These are phyloP conservation scores for Jasminum sambac DNA, from an alignment of 257 asterid species.

Conservation along the genomic window DNA sequence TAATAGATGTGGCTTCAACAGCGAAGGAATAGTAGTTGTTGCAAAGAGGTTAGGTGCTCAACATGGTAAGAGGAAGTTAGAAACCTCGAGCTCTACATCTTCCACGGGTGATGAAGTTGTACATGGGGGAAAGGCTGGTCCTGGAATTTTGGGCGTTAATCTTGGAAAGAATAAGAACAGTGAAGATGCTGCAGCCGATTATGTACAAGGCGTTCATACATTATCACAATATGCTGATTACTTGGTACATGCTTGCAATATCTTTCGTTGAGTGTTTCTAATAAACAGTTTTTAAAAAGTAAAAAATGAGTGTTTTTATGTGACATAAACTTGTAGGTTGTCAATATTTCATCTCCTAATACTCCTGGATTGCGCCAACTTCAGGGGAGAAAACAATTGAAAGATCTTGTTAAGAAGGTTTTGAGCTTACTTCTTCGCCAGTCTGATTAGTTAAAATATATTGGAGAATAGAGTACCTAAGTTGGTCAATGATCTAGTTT, in stretches of 20 bases:
- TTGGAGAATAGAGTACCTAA: slow-evolving; percentile 4
- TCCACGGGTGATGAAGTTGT: slow-evolving; percentile 64
- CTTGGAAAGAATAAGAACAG: slow-evolving; percentile 95
- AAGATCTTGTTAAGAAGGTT: slow-evolving; percentile 97
- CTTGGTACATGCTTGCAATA: slow-evolving; percentile 52
- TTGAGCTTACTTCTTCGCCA: slow-evolving; percentile 13
- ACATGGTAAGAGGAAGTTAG: slow-evolving; percentile 94
- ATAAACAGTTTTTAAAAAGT: too few species aligned
- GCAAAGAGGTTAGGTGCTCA: slow-evolving; percentile 95
- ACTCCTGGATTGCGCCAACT: slow-evolving; percentile 98
- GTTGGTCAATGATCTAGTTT: slow-evolving; percentile 3
- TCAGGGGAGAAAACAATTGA: slow-evolving; percentile 94
- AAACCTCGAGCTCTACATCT: slow-evolving; percentile 77
- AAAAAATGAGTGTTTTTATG: too few species aligned
- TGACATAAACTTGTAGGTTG: slow-evolving; percentile 47
- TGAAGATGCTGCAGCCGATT: slow-evolving; percentile 97
- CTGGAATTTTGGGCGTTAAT: slow-evolving; percentile 97
- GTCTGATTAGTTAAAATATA: not conserved
- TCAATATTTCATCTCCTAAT: slow-evolving; percentile 92
- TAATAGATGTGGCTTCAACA: slow-evolving; percentile 96
- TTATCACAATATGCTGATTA: slow-evolving; percentile 98
- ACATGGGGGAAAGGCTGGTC: slow-evolving; percentile 97
- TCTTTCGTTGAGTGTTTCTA: not conserved
- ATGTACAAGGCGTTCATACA: slow-evolving; percentile 99
- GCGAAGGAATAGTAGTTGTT: slow-evolving; percentile 97